phyloP scores from a whole-genome alignment of 306 rosid species.

The Gynostemma pentaphyllum region DNA sequence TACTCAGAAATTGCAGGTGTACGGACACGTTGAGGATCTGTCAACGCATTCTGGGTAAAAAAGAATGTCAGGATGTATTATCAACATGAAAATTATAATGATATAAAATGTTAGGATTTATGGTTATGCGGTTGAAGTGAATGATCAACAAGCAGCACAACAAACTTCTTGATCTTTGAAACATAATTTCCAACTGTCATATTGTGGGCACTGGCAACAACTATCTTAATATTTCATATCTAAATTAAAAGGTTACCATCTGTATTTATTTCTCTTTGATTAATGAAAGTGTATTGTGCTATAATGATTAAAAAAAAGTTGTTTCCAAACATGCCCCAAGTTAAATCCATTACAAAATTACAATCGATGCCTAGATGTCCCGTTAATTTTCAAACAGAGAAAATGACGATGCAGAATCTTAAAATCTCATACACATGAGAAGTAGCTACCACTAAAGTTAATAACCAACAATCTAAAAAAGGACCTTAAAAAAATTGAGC shows the following conservation, averaged over 20 bases:
- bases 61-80: background rate
- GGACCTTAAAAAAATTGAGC: too few relatives aligned
- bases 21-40: constrained; percentile 83
- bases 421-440: background rate
- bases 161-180: background rate
- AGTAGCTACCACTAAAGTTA: too few relatives aligned
- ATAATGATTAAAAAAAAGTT: too few relatives aligned
- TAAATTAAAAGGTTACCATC: background rate
- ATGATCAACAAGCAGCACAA: background rate
- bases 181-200: background rate
- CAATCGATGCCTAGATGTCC: background rate
- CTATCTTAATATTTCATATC: background rate
- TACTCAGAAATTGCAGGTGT: constrained; percentile 84
- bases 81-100: too few relatives aligned
- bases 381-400: background rate
- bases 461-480: too few relatives aligned
- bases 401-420: background rate
- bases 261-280: too few relatives aligned
- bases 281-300: background rate
- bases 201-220: background rate
- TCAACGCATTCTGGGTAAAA: constrained; percentile 67
- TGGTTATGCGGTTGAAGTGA: background rate
- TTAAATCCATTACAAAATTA: background rate
- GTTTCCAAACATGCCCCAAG: too few relatives aligned
- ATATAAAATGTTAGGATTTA: too few relatives aligned